Evolutionary conservation across 495 filamentous ascomycete species (phyloP).

Genomic region (Endocarpon pusillum): DNA sequence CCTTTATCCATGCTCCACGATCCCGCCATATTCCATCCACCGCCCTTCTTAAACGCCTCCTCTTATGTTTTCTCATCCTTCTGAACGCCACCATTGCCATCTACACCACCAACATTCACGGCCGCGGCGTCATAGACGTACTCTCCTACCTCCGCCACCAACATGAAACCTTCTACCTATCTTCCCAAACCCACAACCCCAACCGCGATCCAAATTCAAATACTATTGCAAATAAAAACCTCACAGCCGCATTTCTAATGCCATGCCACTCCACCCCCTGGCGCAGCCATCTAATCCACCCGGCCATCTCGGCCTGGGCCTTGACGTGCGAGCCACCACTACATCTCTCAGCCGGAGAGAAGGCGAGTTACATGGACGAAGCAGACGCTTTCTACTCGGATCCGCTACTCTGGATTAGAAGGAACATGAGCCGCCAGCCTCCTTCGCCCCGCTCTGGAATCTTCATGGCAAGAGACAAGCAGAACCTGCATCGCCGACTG

Average conservation of each 20-base stretch:
- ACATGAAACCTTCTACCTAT: conserved; percentile 36
- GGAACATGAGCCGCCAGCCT: conserved; percentile 29
- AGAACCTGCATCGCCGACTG: too few species aligned
- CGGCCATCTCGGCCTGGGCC: conserved; percentile 64
- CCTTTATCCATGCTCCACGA: conserved; percentile 15
- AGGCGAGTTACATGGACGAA: conserved; percentile 61
- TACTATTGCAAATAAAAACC: conserved; percentile 16
- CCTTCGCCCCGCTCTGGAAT: conserved; percentile 9
- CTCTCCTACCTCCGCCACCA: conserved; percentile 55
- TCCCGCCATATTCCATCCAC: conserved; percentile 4
- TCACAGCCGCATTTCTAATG: conserved; percentile 80
- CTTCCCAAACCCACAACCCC: conserved; percentile 3
- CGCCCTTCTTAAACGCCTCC: conserved; percentile 29
- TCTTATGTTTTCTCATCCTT: conserved; percentile 40
- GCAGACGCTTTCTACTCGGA: conserved; percentile 76
- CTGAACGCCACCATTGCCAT: conserved; percentile 53
- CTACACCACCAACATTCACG: conserved; percentile 63
- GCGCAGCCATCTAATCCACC: conserved; percentile 69
- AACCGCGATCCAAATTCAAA: conserved; percentile 8
- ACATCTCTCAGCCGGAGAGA: conserved; percentile 35
- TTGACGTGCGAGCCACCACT: conserved; percentile 84
- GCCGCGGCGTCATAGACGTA: conserved; percentile 57
- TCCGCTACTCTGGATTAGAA: conserved; percentile 39
- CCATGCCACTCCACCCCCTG: conserved; percentile 97
- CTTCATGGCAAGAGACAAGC: too few species aligned